Evolutionary conservation across 78 protist species (phyloP).

Genomic region (Capsaspora owczarzaki): DNA sequence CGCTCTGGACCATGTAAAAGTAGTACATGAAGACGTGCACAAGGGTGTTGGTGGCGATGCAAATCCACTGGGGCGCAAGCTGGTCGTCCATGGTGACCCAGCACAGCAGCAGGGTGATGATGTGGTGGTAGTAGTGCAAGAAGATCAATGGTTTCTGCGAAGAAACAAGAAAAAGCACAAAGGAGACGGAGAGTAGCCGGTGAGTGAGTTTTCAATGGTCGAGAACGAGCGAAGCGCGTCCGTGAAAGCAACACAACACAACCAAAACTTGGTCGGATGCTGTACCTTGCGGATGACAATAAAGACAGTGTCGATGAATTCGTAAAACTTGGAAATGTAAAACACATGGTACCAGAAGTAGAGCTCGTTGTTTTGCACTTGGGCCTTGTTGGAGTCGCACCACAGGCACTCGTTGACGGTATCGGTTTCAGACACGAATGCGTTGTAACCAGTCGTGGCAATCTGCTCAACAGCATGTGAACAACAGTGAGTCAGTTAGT

Average conservation of each 20-base stretch:
- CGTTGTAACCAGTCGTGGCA: no score
- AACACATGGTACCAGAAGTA: not conserved
- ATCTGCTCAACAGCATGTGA: no score
- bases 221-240: no score
- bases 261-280: no score
- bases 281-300: no score
- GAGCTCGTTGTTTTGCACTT: not conserved
- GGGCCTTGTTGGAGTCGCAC: not conserved
- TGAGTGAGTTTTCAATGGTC: no score
- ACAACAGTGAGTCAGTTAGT: no score
- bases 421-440: no score
- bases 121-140: slow-evolving; percentile 74
- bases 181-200: no score
- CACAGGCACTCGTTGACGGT: no score
- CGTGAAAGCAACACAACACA: no score
- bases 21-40: slow-evolving; percentile 69
- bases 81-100: slow-evolving; percentile 31
- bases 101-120: slow-evolving; percentile 43
- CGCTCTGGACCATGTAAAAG: slow-evolving; percentile 23
- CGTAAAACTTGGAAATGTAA: slow-evolving; percentile 13
- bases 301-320: slow-evolving; percentile 49
- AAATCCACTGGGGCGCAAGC: slow-evolving; percentile 36
- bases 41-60: slow-evolving; percentile 39
- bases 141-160: slow-evolving; percentile 34
- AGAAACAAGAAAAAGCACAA: slow-evolving; percentile 11